Percentiles rank a stretch among this genome's conserved stretches.
Evolutionary conservation across 345 rosid genomes (phyloP).

Genomic region (Eucalyptus marginata): DNA sequence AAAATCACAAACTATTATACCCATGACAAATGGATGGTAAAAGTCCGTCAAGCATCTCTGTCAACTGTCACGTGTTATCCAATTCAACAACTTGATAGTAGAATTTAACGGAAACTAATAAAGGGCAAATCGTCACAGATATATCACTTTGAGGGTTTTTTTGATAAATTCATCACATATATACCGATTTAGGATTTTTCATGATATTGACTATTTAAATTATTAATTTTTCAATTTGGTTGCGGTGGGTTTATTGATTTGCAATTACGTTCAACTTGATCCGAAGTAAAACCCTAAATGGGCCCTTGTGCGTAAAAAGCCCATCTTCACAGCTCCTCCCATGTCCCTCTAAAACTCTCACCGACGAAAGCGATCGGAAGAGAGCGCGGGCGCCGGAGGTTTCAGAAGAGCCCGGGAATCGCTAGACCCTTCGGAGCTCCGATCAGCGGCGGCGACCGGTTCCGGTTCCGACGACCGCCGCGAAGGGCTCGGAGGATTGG

Average conservation of each 20-base stretch:
- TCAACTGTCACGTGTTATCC: rapidly evolving
- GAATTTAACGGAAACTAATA: rapidly evolving
- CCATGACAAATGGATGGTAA: too few species aligned
- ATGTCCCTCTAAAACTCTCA: background rate
- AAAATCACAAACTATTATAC: too few species aligned
- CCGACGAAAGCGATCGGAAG: rapidly evolving
- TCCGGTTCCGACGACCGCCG: background rate
- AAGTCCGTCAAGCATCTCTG: rapidly evolving
- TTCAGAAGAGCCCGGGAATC: background rate
- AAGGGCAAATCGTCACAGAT: rapidly evolving
- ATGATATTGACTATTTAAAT: rapidly evolving
- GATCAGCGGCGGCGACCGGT: background rate
- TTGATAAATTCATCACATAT: rapidly evolving
- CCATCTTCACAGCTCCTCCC: background rate
- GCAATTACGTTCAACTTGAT: too few species aligned
- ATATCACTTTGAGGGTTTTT: too few species aligned
- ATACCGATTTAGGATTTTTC: rapidly evolving
- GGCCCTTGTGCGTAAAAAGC: too few species aligned
- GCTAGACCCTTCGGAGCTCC: background rate
- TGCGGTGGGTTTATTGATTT: too few species aligned
- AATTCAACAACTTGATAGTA: rapidly evolving
- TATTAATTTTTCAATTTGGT: too few species aligned
- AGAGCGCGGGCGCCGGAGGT: background rate
- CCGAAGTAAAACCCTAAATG: too few species aligned
- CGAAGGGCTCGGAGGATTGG: background rate